Evolutionary conservation across 176 grass and related monocot genomes (phyloP), one percentile per base, ranked within the genome.

Genomic region (Areca catechu): DNA sequence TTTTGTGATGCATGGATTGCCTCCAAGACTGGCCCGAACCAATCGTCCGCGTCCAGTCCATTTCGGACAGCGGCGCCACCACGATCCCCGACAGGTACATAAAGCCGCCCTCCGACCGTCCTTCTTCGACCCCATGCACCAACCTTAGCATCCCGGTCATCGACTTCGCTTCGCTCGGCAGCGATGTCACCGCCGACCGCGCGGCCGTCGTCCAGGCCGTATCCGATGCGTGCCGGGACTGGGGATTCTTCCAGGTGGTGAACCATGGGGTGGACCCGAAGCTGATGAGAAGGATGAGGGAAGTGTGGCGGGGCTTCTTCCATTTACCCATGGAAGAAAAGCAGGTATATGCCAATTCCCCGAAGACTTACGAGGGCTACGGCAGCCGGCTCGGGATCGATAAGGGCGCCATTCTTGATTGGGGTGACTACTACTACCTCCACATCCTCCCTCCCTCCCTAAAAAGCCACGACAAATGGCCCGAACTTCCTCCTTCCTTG

Each of bases 221-320:
- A 15, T 25, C 56, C 10, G 56, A n/a, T 7, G 56, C 56, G 9
- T 58, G 56, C 56, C 21, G 23, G 23, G 56, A 58, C 21, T 58
- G 56, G 56, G 56, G 56, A 7, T 58, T 58, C 56, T 58, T 58
- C 56, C 56, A 58, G 56, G 56, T 28, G 56, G 56, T 58, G 56
- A 58, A 58, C 24, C 56, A 58, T 20, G 56, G 56, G 24, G 56
- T 58, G 22, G 15, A 14, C 15, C 24, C 4, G 0, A 15, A 18
- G 9, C 24, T 58, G 24, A 25, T 58, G 22, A 16, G 24, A 23
- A 17, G 23, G 23, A 23, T n/a, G 22, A 58, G 56, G 22, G 56
- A 27, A 5, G 56, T 4, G 22, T 58, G 56, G 56, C 24, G 24
- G 56, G 15, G 3, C 15, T 58, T 58, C 56, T 58, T 58, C 56